Evolutionary conservation across 2,329 filamentous ascomycete genomes (phyloP).

Genomic region (Tolypocladium tundrense): DNA sequence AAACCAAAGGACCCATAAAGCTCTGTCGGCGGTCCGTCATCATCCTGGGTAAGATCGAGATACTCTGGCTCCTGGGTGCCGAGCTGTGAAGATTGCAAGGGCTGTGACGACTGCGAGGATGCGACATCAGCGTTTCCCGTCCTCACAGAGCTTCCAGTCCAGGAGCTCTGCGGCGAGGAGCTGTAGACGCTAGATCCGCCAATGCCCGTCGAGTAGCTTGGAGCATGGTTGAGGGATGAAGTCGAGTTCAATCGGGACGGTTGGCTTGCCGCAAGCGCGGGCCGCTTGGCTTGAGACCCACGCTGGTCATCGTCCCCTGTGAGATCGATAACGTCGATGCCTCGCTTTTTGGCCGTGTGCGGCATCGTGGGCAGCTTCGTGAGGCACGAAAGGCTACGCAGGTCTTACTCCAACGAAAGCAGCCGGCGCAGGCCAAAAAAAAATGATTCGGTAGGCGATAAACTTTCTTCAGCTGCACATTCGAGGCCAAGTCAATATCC

Average conservation of each 20-base stretch:
- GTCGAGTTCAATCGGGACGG: not conserved
- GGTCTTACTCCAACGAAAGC: not conserved
- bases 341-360: conserved; percentile 21
- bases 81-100: conserved; percentile 5
- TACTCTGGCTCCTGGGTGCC: conserved; percentile 24
- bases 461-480: not conserved
- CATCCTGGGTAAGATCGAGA: conserved; percentile 33
- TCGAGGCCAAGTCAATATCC: not conserved
- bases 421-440: not conserved
- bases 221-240: not conserved
- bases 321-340: conserved; percentile 28
- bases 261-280: conserved; percentile 8
- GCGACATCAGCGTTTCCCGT: not conserved
- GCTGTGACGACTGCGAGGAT: conserved; percentile 6
- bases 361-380: conserved; percentile 3
- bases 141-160: not conserved
- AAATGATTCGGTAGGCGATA: not conserved
- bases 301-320: conserved; percentile 22
- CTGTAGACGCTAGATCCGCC: conserved; percentile 10
- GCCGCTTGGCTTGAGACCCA: conserved; percentile 15
- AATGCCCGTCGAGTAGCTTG: conserved; percentile 5
- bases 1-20: conserved; percentile 36
- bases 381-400: not conserved
- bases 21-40: conserved; percentile 30
- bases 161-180: conserved; percentile 1